Base-by-base conservation (phyloP, 2,329 filamentous ascomycete species). In the Acrocalymma vagum region DNA sequence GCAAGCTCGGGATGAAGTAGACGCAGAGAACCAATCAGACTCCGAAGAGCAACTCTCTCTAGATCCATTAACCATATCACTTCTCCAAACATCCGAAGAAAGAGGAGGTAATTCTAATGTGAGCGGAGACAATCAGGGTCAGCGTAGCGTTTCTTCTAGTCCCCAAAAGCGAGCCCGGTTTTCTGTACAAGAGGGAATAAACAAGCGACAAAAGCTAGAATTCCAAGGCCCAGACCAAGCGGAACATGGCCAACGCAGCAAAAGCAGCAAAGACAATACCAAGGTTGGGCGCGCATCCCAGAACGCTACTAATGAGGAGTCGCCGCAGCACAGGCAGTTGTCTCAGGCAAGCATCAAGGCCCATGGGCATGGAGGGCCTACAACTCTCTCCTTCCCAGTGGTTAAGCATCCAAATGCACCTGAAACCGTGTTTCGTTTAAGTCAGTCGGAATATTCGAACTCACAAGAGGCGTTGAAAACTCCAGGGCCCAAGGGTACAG, bases 391-490 rank as follows among this genome's bases (percentile, higher is more conserved):
- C 18, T 95, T 90, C 58, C 80, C 86, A 2, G 81, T 91, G 9
- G 88, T 93, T 15, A 95, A 95, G 69, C 83, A 93, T 53, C 80
- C 85, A 1, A 79, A 84, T 53, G 83, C 89, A 54, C 79, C 82
- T 5, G 77, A 76, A 43, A 88, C 86, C 0, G 74, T 78, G 18
- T 54, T 83, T 29, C 82, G 85, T 29, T 72, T 90, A 20, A 90
- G 86, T 58, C 88, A 93, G 64, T 82, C 78, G 38, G 72, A 67
- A 35, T 79, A 79, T 23, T 81, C 83, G 25, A 77, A 77, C 16
- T 65, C 64, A 3, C 65, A 69, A 39, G 62, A 69, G 20, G 28
- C 52, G 3, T 62, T 56, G 1, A 60, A 60, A 30, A 67, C 64
- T 13, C 60, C 61, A 25, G 45, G 50, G 10, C 13, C 45, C 24